phyloP scores from a whole-genome alignment of 441 rosid species.

The Adansonia grandidieri region DNA sequence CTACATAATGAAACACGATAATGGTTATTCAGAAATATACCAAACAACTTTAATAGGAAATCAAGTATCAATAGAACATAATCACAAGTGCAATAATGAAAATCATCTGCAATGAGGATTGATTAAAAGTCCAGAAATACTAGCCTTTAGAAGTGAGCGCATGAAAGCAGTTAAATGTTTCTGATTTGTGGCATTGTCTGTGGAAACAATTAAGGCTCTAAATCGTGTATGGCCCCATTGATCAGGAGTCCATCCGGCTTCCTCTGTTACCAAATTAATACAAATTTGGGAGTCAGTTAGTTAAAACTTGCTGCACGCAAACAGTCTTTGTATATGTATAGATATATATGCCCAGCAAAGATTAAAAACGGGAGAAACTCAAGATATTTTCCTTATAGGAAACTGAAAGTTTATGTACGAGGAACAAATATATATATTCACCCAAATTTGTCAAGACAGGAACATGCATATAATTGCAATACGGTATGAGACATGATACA shows the following conservation, averaged over 20 bases:
- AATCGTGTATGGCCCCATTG: constrained; percentile 95
- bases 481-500: background rate
- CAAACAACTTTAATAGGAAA: background rate
- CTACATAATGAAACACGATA: background rate
- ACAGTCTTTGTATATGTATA: background rate
- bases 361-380: background rate
- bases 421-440: background rate
- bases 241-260: constrained; percentile 99
- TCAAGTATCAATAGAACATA: background rate
- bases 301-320: background rate
- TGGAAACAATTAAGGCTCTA: constrained; percentile 54
- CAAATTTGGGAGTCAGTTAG: constrained; percentile 16
- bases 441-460: background rate
- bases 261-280: constrained; percentile 56
- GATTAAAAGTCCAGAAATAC: constrained; percentile 23
- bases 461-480: background rate
- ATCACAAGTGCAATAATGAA: background rate
- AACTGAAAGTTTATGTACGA: background rate
- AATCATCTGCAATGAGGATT: constrained; percentile 12
- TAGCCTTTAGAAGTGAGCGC: constrained; percentile 91
- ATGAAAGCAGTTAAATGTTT: constrained; percentile 78
- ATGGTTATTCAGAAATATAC: background rate
- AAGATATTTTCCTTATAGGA: background rate
- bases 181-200: constrained; percentile 67
- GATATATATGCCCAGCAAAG: background rate